phyloP scores from a whole-genome alignment of 1,139 yeast genomes.

The Blastobotrys illinoisensis region DNA sequence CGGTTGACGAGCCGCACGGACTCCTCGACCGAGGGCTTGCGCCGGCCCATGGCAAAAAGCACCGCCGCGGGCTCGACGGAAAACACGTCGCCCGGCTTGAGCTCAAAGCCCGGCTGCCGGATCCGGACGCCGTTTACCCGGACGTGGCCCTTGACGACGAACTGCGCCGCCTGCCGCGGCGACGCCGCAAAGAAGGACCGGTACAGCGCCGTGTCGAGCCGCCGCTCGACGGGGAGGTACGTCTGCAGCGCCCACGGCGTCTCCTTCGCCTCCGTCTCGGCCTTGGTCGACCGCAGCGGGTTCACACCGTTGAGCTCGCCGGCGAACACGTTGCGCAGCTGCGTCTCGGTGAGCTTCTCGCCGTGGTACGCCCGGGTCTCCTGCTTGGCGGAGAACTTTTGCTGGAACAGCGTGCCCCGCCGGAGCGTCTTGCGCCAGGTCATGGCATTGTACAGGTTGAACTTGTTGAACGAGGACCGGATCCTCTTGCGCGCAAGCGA shows the following conservation, averaged over 20 bases:
- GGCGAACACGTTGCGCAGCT: constrained; percentile 68
- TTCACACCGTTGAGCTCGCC: constrained; percentile 80
- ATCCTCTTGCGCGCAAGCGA: constrained; percentile 43
- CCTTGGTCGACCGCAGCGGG: constrained; percentile 39
- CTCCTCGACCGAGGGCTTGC: constrained; percentile 67
- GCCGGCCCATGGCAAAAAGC: constrained; percentile 75
- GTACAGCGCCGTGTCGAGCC: constrained; percentile 85
- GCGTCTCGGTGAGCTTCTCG: constrained; percentile 79
- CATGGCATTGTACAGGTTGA: constrained; percentile 77
- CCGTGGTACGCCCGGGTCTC: constrained; percentile 96
- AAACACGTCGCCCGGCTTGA: constrained; percentile 82
- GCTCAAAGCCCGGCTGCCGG: constrained; percentile 72
- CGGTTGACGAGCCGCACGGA: constrained; percentile 63
- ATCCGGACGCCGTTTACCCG: constrained; percentile 74
- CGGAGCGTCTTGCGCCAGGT: constrained; percentile 45
- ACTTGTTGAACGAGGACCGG: constrained; percentile 89
- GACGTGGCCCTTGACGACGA: constrained; percentile 76
- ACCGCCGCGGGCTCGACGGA: constrained; percentile 83
- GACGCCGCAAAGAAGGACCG: constrained; percentile 93
- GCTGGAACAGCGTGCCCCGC: constrained; percentile 70
- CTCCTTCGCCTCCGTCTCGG: constrained; percentile 26
- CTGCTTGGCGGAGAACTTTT: constrained; percentile 85
- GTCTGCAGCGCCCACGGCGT: constrained; percentile 82
- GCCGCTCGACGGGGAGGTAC: constrained; percentile 77
- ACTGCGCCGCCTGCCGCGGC: constrained; percentile 89